Percentiles rank a stretch among this genome's conserved stretches.
These are phyloP conservation scores for Mortierella sp. DNA, from an alignment of 371 early-diverging fungal species.

Conservation along the genomic window DNA sequence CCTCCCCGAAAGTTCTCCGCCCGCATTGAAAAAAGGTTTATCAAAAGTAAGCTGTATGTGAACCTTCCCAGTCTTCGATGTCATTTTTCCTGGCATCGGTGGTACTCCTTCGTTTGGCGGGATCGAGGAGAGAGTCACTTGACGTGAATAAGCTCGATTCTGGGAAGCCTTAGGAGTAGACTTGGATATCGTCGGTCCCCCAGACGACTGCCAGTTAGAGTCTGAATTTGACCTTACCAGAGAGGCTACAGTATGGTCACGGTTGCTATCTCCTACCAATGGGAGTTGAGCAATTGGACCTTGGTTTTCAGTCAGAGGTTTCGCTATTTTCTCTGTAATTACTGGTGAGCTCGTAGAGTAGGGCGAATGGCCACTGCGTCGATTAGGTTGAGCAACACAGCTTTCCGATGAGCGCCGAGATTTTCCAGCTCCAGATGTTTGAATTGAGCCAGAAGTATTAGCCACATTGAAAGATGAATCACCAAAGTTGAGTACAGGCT, in stretches of 20 bases:
- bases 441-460: not conserved
- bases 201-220: conserved; percentile 10
- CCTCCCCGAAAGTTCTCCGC: conserved; percentile 50
- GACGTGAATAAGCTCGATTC: conserved; percentile 29
- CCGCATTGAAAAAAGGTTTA: conserved; percentile 50
- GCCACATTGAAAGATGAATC: not conserved
- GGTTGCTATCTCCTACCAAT: not conserved
- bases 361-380: conserved; percentile 11
- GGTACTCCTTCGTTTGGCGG: conserved; percentile 42
- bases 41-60: conserved; percentile 48
- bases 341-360: conserved; percentile 12
- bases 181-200: not conserved
- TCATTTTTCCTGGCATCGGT: conserved; percentile 38
- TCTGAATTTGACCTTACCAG: conserved; percentile 12
- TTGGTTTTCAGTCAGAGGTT: conserved; percentile 4
- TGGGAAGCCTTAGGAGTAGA: conserved; percentile 16
- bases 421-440: too few relatives aligned
- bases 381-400: conserved; percentile 3
- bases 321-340: conserved; percentile 3
- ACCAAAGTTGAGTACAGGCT: not conserved
- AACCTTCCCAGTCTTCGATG: conserved; percentile 46
- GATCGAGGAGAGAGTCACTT: conserved; percentile 38
- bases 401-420: not conserved
- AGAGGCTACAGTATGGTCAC: not conserved
- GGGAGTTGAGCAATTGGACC: conserved; percentile 6